Base-by-base conservation (phyloP, 2,329 filamentous ascomycete species). In the Metarhizium guizhouense region DNA sequence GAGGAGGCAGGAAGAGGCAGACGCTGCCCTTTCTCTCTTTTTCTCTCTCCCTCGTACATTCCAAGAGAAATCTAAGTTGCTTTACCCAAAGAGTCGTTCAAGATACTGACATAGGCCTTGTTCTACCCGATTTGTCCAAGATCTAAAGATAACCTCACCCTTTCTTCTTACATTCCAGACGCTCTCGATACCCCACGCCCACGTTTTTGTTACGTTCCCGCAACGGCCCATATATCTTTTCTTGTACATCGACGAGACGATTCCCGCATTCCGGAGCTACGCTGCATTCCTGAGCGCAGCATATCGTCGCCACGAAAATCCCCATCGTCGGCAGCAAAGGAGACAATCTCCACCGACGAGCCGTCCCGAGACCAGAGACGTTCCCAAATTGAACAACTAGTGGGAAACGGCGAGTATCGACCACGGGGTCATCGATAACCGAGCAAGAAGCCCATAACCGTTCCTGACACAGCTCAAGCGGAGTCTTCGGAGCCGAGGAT, bases 121-220 rank as follows among this genome's bases (percentile, higher is more conserved):
- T 18, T 54, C 55, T 36, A 43, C 53, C 52, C 43, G 52, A 30
- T 25, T 18, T 55, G 51, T 47, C 45, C 47, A 40, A 49, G 13
- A 51, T 25, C 20, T 47, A 34, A 53, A 53, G 7, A 47, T 18
- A 50, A 53, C 18, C n/a, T 49, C 47, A 14, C 47, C 32, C 38
- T 40, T 40, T 40, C 38, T 14, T 40, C 13, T 53, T 29, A n/a
- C 55, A 56, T 56, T 56, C 55, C 55, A 54, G 55, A 48, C 45
- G 20, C 32, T 36, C 8, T 20, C 29, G 51, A 50, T 29, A 50
- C 25, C 51, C 30, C 47, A 56, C 51, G 47, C 38, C 51, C 32
- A 32, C 43, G 50, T 49, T 47, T 49, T 20, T 10, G n/a, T 25
- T 25, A 25, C 25, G n/a, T 45, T 16, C 42, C 20, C 42, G 42